Conservation (phyloP, 1,139 yeast genomes). For the Hansenula anomala region DNA sequence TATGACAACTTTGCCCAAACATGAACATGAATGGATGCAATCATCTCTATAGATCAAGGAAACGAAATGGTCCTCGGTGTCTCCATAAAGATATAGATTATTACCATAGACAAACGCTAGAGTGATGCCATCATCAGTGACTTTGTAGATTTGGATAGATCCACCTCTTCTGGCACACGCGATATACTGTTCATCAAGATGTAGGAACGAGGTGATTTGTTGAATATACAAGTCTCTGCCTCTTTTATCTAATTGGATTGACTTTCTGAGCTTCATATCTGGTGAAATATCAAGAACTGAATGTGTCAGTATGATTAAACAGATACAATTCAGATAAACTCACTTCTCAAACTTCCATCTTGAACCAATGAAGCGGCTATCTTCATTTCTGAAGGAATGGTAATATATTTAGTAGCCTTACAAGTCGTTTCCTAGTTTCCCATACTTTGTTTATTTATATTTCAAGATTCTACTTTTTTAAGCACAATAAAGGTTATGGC, state of each 20-base stretch:
- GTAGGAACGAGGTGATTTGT: conserved; percentile 20
- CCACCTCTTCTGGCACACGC: conserved; percentile 2
- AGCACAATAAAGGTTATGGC: neutral
- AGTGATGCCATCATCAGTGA: neutral
- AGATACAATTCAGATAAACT: neutral
- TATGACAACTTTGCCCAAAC: conserved; percentile 1
- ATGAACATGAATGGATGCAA: conserved; percentile 1
- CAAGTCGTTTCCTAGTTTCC: no score
- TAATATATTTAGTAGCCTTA: no score
- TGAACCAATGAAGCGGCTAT: neutral
- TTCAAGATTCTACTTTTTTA: no score
- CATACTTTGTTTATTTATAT: no score
- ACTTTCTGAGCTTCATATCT: neutral
- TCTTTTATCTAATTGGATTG: neutral
- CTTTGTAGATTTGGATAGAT: neutral
- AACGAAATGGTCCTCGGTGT: neutral
- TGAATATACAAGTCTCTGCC: conserved; percentile 15
- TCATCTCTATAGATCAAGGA: neutral
- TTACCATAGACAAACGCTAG: neutral
- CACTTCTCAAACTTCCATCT: conserved; percentile 1
- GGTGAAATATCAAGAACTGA: neutral
- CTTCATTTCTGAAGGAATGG: neutral
- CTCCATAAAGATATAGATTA: neutral
- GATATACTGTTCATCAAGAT: conserved; percentile 3
- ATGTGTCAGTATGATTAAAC: neutral